Percentiles rank a stretch among this genome's conserved stretches.
phyloP scores from a whole-genome alignment of 129 eudicot species.

The Logfia minima region DNA sequence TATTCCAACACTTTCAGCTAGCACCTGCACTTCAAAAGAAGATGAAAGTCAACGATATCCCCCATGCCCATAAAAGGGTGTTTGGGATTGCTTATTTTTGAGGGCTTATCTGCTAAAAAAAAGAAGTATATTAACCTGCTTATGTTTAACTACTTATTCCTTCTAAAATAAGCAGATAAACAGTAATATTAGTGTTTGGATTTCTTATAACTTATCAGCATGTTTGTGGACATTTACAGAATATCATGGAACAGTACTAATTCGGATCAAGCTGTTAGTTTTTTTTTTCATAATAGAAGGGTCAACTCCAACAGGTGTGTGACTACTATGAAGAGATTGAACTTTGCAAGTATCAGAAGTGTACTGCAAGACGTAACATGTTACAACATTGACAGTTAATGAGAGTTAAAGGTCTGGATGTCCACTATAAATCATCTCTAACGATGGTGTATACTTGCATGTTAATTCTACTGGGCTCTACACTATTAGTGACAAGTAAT shows the following conservation, averaged over 20 bases:
- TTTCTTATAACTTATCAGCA: too few relatives aligned
- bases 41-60: constrained; percentile 20
- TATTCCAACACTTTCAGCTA: constrained; percentile 88
- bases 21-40: constrained; percentile 51
- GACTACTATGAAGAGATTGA: background rate
- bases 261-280: too few relatives aligned
- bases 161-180: too few relatives aligned
- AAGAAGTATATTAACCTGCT: too few relatives aligned
- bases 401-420: background rate
- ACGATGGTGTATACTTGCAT: background rate
- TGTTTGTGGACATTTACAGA: background rate
- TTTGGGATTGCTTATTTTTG: background rate
- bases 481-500: too few relatives aligned
- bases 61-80: background rate
- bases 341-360: background rate
- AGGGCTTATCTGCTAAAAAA: too few relatives aligned
- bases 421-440: background rate
- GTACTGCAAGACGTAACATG: background rate
- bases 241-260: background rate
- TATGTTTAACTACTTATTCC: too few relatives aligned
- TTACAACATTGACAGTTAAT: background rate
- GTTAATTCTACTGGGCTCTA: background rate
- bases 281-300: background rate
- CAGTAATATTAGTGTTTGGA: too few relatives aligned
- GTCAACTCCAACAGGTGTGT: background rate